Base-by-base conservation (phyloP, 129 eudicot genomes). In the Helianthus tuberosus region DNA sequence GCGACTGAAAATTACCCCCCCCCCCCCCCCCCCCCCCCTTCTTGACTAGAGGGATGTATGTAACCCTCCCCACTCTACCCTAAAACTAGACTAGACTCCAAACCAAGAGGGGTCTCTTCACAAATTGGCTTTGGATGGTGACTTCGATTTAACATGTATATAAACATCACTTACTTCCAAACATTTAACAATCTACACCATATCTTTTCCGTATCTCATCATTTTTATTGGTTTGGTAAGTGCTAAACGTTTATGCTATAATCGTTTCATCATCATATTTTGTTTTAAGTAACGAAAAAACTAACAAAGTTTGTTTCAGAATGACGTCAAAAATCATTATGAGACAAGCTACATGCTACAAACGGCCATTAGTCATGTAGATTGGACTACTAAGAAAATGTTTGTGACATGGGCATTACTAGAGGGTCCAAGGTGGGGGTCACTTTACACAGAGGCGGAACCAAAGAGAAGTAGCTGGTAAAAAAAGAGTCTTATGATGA, bases 51-150 rank as follows among this genome's bases (percentile, higher is more conserved):
- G n/a, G n/a, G n/a, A n/a, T n/a, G 23, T 47, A 44, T 76, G 49
- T 17, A 29, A 39, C 23, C n/a, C n/a, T 41, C 29, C 82, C 77
- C 47, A 38, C 71, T 14, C 77, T 63, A 78, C 68, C 74, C 78
- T 72, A 53, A 44, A 44, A 35, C 47, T 43, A 43, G 47, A 35
- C 62, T 69, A 77, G 58, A 64, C 78, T 71, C 78, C 82, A 79
- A 78, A 53, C 73, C 73, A 72, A 52, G 52, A 64, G 74, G 78
- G 82, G 12, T 47, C 76, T 73, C 36, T 64, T 64, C 62, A 68
- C 23, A 79, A 78, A 27, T 54, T 72, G 72, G 78, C 68, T 72
- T 79, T 25, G 39, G 77, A 78, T 54, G 39, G 82, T 43, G 82
- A 72, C 82, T 23, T 72, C 71, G 62, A 53, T 77, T 76, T 46